phyloP scores from a whole-genome alignment of 345 rosid genomes.

The Lepidium africanum region DNA sequence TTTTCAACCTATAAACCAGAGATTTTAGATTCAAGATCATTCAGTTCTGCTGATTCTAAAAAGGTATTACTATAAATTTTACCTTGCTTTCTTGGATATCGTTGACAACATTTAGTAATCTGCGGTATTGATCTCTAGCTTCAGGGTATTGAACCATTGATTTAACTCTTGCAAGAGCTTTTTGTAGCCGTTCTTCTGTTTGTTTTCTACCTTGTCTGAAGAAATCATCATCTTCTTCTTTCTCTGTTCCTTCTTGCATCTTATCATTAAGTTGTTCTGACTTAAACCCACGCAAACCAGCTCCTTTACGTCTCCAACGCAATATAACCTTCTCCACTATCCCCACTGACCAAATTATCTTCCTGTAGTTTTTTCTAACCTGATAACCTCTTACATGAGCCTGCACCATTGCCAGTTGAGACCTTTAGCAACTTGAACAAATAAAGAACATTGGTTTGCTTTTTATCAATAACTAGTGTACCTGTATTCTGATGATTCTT shows the following conservation, averaged over 20 bases:
- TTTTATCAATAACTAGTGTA: too few species aligned
- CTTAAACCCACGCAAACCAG: constrained; percentile 84
- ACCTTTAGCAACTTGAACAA: background rate
- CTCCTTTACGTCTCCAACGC: constrained; percentile 93
- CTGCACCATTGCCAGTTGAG: constrained; percentile 35
- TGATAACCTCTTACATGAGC: constrained; percentile 94
- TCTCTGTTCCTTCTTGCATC: constrained; percentile 31
- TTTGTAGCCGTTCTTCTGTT: constrained; percentile 72
- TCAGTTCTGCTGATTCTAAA: background rate
- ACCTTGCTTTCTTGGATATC: constrained; percentile 84
- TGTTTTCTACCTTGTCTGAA: constrained; percentile 82
- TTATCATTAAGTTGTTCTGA: constrained; percentile 45
- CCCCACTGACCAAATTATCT: constrained; percentile 90
- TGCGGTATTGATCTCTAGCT: constrained; percentile 80
- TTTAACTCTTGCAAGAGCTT: constrained; percentile 81
- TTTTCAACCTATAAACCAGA: constrained; percentile 28
- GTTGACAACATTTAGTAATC: constrained; percentile 65
- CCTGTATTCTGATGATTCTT: constrained; percentile 87
- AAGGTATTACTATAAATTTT: background rate
- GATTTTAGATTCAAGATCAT: background rate
- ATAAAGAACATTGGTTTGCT: background rate
- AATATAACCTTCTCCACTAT: constrained; percentile 80
- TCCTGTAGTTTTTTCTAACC: constrained; percentile 70
- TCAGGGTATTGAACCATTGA: constrained; percentile 91
- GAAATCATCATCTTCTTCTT: constrained; percentile 79